These are phyloP conservation scores for Talaromyces sp. DNA, from an alignment of 2,329 filamentous ascomycete species.

Conservation along the genomic window DNA sequence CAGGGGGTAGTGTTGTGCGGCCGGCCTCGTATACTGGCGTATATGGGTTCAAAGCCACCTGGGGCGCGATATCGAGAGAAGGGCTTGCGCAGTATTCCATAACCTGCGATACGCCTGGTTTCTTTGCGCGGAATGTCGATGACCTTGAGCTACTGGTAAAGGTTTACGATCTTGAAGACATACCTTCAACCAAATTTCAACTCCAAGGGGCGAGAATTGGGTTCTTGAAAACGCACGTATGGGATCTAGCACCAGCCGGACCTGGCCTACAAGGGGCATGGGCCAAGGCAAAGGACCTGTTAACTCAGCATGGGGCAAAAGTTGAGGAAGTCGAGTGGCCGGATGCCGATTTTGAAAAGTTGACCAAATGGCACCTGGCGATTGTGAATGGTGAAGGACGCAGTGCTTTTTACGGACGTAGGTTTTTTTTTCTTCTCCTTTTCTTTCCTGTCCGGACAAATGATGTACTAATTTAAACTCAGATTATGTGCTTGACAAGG, in stretches of 20 bases:
- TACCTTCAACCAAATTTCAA: slow-evolving; percentile 20
- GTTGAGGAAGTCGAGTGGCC: slow-evolving; percentile 56
- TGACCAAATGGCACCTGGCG: slow-evolving; percentile 51
- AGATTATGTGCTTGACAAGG: not conserved
- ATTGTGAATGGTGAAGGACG: slow-evolving; percentile 52
- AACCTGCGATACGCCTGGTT: slow-evolving; percentile 59
- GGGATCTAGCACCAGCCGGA: slow-evolving; percentile 33
- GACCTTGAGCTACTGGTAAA: slow-evolving; percentile 56
- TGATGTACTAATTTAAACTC: not conserved
- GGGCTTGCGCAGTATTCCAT: slow-evolving; percentile 56
- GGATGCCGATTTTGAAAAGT: slow-evolving; percentile 39
- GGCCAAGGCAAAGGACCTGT: slow-evolving; percentile 27
- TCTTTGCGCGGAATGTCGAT: slow-evolving; percentile 54
- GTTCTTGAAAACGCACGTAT: slow-evolving; percentile 51
- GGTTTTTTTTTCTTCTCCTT: not conserved
- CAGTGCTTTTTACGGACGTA: slow-evolving; percentile 44
- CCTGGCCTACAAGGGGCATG: slow-evolving; percentile 30
- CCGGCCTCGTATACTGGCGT: slow-evolving; percentile 63
- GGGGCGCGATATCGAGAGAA: slow-evolving; percentile 59
- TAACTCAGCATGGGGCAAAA: slow-evolving; percentile 46
- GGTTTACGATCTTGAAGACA: slow-evolving; percentile 52
- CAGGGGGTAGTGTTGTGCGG: slow-evolving; percentile 59
- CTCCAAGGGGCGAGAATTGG: slow-evolving; percentile 52
- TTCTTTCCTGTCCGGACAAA: slow-evolving; percentile 33
- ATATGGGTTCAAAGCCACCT: slow-evolving; percentile 64